Evolutionary conservation across 306 rosid genomes (phyloP).

Genomic region (Rubus parviflorus): DNA sequence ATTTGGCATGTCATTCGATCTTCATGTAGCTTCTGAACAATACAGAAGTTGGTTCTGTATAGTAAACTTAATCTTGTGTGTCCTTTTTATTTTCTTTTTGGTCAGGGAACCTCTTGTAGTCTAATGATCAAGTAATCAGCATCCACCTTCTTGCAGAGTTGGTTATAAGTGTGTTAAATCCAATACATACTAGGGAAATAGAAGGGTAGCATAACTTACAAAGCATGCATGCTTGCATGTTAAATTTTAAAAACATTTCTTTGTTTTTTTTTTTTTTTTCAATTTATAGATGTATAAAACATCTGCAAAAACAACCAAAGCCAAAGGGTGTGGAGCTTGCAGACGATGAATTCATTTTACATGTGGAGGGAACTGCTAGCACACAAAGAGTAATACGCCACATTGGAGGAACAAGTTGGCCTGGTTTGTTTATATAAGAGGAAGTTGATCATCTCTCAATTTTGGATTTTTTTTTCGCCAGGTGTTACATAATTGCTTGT

Average conservation of each 20-base stretch:
- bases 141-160: background rate
- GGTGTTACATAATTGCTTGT: background rate
- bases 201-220: background rate
- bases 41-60: too few species aligned
- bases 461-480: background rate
- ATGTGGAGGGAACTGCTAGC: conserved; percentile 88
- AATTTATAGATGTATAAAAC: conserved; percentile 48
- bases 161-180: background rate
- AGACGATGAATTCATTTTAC: conserved; percentile 77
- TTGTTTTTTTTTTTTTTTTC: background rate
- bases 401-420: conserved; percentile 88
- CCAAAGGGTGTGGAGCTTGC: conserved; percentile 77
- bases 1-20: background rate
- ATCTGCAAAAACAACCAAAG: conserved; percentile 61
- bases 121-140: background rate
- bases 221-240: background rate
- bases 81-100: background rate
- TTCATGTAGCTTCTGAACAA: background rate
- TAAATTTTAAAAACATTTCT: background rate
- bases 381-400: conserved; percentile 86
- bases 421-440: conserved; percentile 48
- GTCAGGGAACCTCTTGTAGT: background rate
- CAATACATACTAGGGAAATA: background rate
- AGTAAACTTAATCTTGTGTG: background rate
- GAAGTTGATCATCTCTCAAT: background rate